phyloP scores from a whole-genome alignment of 768 basidiomycete genomes.

The Boletus speciosus region DNA sequence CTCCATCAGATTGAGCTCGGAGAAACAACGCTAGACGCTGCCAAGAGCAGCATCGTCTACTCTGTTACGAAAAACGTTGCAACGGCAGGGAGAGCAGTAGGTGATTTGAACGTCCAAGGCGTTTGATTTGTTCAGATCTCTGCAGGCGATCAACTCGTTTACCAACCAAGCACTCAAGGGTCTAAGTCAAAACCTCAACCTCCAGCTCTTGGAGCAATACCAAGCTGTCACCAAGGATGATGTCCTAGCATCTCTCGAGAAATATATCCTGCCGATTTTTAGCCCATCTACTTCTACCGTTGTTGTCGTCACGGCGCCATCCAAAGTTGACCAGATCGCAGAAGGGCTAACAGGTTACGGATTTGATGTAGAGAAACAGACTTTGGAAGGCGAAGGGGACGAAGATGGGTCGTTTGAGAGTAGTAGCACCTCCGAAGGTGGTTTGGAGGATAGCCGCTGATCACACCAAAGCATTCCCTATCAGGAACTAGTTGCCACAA shows the following conservation, averaged over 20 bases:
- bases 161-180: slow-evolving; percentile 89
- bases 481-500: background rate
- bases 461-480: background rate
- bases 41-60: slow-evolving; percentile 90
- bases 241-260: slow-evolving; percentile 62
- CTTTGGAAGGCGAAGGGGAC: slow-evolving; percentile 60
- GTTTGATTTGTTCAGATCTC: slow-evolving; percentile 6
- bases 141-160: slow-evolving; percentile 78
- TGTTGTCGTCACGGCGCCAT: slow-evolving; percentile 79
- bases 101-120: slow-evolving; percentile 22
- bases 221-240: slow-evolving; percentile 79
- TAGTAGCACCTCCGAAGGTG: slow-evolving; percentile 32
- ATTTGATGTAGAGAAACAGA: slow-evolving; percentile 73
- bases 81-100: slow-evolving; percentile 82
- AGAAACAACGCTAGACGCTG: slow-evolving; percentile 78
- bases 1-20: slow-evolving; percentile 68
- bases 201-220: slow-evolving; percentile 73
- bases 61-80: slow-evolving; percentile 76
- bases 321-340: slow-evolving; percentile 70
- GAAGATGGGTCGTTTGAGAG: slow-evolving; percentile 36
- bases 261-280: slow-evolving; percentile 85
- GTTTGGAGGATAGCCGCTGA: slow-evolving; percentile 19
- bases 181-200: slow-evolving; percentile 68
- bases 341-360: slow-evolving; percentile 63
- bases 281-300: slow-evolving; percentile 70